phyloP scores from a whole-genome alignment of 2,329 filamentous ascomycete species.

The Basipetospora chlamydospora region DNA sequence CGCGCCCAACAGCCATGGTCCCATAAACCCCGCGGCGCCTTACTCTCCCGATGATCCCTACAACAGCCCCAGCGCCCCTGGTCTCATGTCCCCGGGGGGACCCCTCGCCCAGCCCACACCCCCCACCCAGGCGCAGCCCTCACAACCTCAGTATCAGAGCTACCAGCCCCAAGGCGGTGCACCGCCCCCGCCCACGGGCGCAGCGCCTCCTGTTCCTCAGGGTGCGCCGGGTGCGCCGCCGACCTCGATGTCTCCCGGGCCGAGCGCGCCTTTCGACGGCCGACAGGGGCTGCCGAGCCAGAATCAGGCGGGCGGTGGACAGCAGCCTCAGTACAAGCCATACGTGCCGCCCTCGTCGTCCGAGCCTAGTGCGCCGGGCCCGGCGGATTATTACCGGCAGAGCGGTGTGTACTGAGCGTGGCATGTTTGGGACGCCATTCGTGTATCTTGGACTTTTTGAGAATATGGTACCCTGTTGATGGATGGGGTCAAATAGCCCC shows the following conservation, averaged over 20 bases:
- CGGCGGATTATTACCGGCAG: conserved; percentile 42
- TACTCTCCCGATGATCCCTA: conserved; percentile 31
- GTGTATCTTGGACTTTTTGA: no score
- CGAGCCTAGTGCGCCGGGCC: conserved; percentile 33
- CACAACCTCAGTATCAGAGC: conserved; percentile 24
- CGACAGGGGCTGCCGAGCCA: conserved; percentile 37
- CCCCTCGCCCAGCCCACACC: conserved; percentile 12
- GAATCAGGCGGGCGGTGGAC: no score
- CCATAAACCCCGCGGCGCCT: conserved; percentile 29
- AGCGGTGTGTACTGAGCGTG: no score
- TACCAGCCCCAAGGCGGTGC: conserved; percentile 22
- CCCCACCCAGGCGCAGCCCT: conserved; percentile 14
- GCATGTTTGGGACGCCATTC: no score
- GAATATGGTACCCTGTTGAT: no score
- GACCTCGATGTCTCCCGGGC: conserved; percentile 23
- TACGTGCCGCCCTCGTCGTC: conserved; percentile 36
- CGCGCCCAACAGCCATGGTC: conserved; percentile 29
- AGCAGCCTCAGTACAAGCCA: conserved; percentile 41
- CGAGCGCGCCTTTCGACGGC: conserved; percentile 33
- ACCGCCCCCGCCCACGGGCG: conserved; percentile 19
- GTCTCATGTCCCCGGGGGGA: no score
- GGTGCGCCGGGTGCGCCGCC: conserved; percentile 18
- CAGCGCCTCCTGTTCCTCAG: conserved; percentile 27
- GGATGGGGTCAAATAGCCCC: no score
- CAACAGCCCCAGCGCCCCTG: conserved; percentile 14